Base-by-base conservation (phyloP, 108 stramenopile genomes). In the Asterionellopsis glacialis region DNA sequence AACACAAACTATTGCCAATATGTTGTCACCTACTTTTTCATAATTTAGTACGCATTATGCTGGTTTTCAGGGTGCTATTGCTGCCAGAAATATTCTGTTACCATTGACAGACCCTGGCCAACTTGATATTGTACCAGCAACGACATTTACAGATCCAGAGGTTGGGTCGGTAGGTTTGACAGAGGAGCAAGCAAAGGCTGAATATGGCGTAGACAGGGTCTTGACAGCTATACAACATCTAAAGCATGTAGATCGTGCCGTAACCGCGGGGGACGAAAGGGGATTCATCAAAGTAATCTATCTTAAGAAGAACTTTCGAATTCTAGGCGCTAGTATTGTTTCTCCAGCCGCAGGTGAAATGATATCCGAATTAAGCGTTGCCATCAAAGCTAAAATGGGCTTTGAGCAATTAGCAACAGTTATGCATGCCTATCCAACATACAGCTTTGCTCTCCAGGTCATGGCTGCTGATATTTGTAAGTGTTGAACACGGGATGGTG, bases 61-160 rank as follows among this genome's bases (percentile, higher is more conserved):
- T 12, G 91, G 87, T 39, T 90, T 76, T 62, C 90, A 91, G 69
- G 94, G 89, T 1, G 84, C 85, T 16, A 81, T 95, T 51, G 94
- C 83, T 11, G 88, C 90, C 27, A 74, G 91, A 18, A 95, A 95
- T 55, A 88, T 90, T n/a, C 61, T 93, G 24, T 72, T 93, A 9
- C 81, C 85, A 22, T 64, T 83, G 39, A 56, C 81, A 55, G 68
- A 82, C 59, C 45, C 57, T 16, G 87, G 83, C 23, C 69, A 61
- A 43, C 57, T 79, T 28, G 70, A 79, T 28, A 24, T 75, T 26
- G 69, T 93, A 12, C 93, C 93, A 10, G 76, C 87, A 16, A 71
- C 81, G 3, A 93, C 87, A 14, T 95, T 83, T 75, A 93, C 91
- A 9, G 79, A 76, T 55, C 93, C 93, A 0, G 93, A 95, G 68